Evolutionary conservation across 2,329 filamentous ascomycete species (phyloP).

Genomic region (Neospermospora avenae): DNA sequence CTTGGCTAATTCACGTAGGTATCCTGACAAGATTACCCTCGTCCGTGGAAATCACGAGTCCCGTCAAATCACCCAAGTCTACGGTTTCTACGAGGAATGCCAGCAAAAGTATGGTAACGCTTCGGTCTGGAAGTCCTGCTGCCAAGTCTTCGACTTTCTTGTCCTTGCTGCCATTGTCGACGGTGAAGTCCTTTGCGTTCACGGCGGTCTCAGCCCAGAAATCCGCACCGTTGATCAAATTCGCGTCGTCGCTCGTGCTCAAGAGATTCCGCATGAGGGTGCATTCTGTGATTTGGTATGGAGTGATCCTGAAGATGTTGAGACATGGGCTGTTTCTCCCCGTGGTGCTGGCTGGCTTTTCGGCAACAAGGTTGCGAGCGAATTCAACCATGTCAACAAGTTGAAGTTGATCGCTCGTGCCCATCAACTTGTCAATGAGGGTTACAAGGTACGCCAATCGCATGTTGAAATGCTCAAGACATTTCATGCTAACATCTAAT

Average conservation of each 20-base stretch:
- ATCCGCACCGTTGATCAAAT: slow-evolving; percentile 75
- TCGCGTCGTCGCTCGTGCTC: slow-evolving; percentile 67
- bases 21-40: slow-evolving; percentile 68
- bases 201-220: slow-evolving; percentile 68
- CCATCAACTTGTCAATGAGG: slow-evolving; percentile 74
- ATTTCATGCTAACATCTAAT: slow-evolving; percentile 31
- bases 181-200: slow-evolving; percentile 70
- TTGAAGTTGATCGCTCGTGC: slow-evolving; percentile 69
- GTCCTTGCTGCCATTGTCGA: slow-evolving; percentile 72
- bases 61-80: slow-evolving; percentile 74
- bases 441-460: slow-evolving; percentile 58
- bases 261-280: slow-evolving; percentile 74
- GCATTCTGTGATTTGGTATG: slow-evolving; percentile 76
- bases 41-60: slow-evolving; percentile 75
- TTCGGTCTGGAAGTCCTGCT: slow-evolving; percentile 76
- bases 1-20: slow-evolving; percentile 43
- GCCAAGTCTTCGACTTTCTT: slow-evolving; percentile 75
- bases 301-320: slow-evolving; percentile 71
- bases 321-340: slow-evolving; percentile 67
- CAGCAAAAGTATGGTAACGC: slow-evolving; percentile 75
- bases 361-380: slow-evolving; percentile 65
- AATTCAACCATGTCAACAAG: slow-evolving; percentile 76
- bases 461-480: background rate
- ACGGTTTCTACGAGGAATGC: slow-evolving; percentile 77
- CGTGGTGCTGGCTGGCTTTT: slow-evolving; percentile 57